Conservation (phyloP, 1,284 basidiomycete genomes). For the Ceratobasidium sp. region DNA sequence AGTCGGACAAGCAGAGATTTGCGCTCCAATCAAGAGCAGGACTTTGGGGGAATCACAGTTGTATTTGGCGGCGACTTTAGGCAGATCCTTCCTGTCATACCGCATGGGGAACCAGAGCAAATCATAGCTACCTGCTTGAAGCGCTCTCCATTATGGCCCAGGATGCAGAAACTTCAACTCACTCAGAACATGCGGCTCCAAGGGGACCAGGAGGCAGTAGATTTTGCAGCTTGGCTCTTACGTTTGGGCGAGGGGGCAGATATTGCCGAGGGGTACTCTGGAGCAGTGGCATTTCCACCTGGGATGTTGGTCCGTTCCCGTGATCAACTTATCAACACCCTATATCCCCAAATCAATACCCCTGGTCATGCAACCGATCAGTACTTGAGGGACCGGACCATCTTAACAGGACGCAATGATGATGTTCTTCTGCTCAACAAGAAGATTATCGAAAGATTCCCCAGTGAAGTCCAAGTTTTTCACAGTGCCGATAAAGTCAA, state of each 20-base stretch:
- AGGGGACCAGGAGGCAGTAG: slow-evolving; percentile 47
- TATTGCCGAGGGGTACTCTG: slow-evolving; percentile 42
- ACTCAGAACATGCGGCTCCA: slow-evolving; percentile 56
- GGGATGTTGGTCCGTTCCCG: slow-evolving; percentile 49
- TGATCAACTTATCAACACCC: slow-evolving; percentile 51
- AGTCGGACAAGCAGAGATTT: slow-evolving; percentile 54
- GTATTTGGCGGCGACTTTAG: slow-evolving; percentile 59
- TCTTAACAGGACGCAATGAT: slow-evolving; percentile 55
- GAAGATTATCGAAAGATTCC: slow-evolving; percentile 51
- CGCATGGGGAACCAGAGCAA: slow-evolving; percentile 53
- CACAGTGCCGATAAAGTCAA: slow-evolving; percentile 52
- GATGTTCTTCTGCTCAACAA: slow-evolving; percentile 56
- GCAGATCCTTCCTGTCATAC: slow-evolving; percentile 58
- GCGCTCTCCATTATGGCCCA: slow-evolving; percentile 55
- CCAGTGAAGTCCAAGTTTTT: slow-evolving; percentile 50
- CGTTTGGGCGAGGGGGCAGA: slow-evolving; percentile 57
- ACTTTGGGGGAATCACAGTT: slow-evolving; percentile 58
- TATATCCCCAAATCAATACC: slow-evolving; percentile 52
- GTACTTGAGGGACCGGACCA: slow-evolving; percentile 56
- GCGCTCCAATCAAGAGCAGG: slow-evolving; percentile 42
- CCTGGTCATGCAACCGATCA: slow-evolving; percentile 34
- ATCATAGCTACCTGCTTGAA: slow-evolving; percentile 55
- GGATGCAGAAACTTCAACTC: slow-evolving; percentile 52
- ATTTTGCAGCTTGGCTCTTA: slow-evolving; percentile 58
- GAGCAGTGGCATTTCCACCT: slow-evolving; percentile 51